These are phyloP conservation scores for Rhamnella rubrinervis DNA, from an alignment of 331 rosid species.

Conservation along the genomic window DNA sequence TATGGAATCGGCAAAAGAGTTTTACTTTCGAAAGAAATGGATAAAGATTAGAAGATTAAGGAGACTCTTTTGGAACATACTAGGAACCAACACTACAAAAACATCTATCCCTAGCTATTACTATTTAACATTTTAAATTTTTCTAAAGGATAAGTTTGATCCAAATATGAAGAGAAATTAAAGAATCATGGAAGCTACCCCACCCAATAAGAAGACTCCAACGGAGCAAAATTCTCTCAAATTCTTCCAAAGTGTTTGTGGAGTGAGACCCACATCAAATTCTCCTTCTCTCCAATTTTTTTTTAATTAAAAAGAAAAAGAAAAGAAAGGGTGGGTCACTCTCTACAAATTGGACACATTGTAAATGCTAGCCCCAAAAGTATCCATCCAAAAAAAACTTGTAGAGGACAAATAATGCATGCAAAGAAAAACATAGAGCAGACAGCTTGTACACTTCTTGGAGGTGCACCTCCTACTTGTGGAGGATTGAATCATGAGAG, in stretches of 20 bases:
- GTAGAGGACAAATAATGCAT: slow-evolving; percentile 44
- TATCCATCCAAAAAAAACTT: slow-evolving; percentile 27
- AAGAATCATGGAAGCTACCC: not conserved
- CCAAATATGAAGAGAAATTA: not conserved
- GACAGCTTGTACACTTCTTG: slow-evolving; percentile 28
- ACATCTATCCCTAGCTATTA: not conserved
- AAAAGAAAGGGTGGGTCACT: slow-evolving; percentile 18
- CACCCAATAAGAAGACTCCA: slow-evolving; percentile 15
- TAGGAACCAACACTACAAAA: slow-evolving; percentile 14
- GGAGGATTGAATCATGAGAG: slow-evolving; percentile 34
- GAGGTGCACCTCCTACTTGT: slow-evolving; percentile 24
- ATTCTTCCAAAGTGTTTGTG: not conserved
- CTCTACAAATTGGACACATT: slow-evolving; percentile 25
- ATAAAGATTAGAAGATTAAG: slow-evolving; percentile 1
- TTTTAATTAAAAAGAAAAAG: too few species aligned
- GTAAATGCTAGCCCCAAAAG: slow-evolving; percentile 24
- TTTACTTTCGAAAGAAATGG: slow-evolving; percentile 3
- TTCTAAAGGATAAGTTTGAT: slow-evolving; percentile 20
- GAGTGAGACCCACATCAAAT: not conserved
- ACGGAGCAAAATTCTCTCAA: slow-evolving; percentile 2
- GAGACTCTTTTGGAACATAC: slow-evolving; percentile 7
- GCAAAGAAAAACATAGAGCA: slow-evolving; percentile 38
- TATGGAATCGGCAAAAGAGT: slow-evolving; percentile 6
- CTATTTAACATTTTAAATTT: not conserved
- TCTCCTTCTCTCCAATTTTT: not conserved